These are phyloP conservation scores for Aphanomyces stellatus DNA, from an alignment of 352 stramenopile genomes.

Conservation along the genomic window DNA sequence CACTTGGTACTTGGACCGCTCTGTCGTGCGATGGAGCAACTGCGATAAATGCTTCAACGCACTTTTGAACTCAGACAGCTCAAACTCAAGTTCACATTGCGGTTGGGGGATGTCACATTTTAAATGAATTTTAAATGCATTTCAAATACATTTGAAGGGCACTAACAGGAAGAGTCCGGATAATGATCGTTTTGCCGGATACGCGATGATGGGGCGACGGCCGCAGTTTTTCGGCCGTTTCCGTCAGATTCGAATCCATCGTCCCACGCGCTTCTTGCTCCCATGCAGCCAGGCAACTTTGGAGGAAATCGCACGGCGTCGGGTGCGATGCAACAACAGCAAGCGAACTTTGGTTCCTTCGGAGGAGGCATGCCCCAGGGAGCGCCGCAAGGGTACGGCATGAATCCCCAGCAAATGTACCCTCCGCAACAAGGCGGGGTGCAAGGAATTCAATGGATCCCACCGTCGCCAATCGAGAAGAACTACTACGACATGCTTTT, in stretches of 20 bases:
- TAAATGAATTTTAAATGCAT: too few species aligned
- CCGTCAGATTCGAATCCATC: neutral
- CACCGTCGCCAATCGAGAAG: slow-evolving; percentile 49
- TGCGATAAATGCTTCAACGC: too few species aligned
- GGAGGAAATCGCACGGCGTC: neutral
- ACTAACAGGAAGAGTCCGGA: too few species aligned
- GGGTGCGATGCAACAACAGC: neutral
- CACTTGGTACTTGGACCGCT: too few species aligned
- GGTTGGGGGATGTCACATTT: too few species aligned
- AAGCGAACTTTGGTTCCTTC: neutral
- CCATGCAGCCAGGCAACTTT: slow-evolving; percentile 7
- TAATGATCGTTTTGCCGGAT: neutral
- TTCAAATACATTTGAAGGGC: too few species aligned
- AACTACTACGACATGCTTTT: slow-evolving; percentile 91
- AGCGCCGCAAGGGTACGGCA: neutral
- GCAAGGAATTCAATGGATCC: slow-evolving; percentile 33
- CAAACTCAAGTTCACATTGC: too few species aligned
- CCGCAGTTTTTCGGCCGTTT: neutral
- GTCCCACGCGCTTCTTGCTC: neutral
- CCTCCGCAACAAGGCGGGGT: neutral
- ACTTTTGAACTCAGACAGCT: too few species aligned
- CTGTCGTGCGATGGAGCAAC: too few species aligned
- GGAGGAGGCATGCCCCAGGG: neutral
- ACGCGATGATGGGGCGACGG: neutral
- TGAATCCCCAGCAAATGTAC: neutral